Evolutionary conservation across 495 filamentous ascomycete species (phyloP).

Genomic region (Saxispiralis lemnorum): DNA sequence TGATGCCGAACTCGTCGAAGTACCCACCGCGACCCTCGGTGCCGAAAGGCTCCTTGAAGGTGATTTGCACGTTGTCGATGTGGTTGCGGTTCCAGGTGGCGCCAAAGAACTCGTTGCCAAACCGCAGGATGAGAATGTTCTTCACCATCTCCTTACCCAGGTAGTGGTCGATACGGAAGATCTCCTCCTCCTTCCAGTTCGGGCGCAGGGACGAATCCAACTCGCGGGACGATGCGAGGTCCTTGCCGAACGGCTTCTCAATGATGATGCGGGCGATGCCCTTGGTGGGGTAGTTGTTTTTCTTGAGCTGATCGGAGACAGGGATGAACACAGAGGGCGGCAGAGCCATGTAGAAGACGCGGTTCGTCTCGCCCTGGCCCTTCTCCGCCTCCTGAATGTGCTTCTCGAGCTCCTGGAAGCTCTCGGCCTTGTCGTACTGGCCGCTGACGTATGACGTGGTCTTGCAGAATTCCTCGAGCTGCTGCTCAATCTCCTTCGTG

Average conservation of each 20-base stretch:
- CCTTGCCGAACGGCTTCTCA: slow-evolving; percentile 98
- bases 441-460: slow-evolving; percentile 86
- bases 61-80: slow-evolving; percentile 97
- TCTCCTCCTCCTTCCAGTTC: slow-evolving; percentile 98
- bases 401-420: slow-evolving; percentile 71
- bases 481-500: slow-evolving; percentile 91
- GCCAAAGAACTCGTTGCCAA: slow-evolving; percentile 97
- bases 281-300: slow-evolving; percentile 78
- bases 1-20: slow-evolving; percentile 99
- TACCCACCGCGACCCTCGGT: slow-evolving; percentile 98
- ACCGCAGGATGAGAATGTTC: slow-evolving; percentile 95
- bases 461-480: slow-evolving; percentile 72
- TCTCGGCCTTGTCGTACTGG: slow-evolving; percentile 94
- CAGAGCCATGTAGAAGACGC: slow-evolving; percentile 98
- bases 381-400: slow-evolving; percentile 82
- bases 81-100: slow-evolving; percentile 99
- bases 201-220: slow-evolving; percentile 89
- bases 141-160: slow-evolving; percentile 99
- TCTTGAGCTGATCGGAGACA: slow-evolving; percentile 91
- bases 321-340: slow-evolving; percentile 96
- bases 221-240: slow-evolving; percentile 81
- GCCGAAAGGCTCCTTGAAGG: slow-evolving; percentile 99
- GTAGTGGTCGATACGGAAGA: slow-evolving; percentile 99
- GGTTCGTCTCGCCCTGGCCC: slow-evolving; percentile 63
- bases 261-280: slow-evolving; percentile 93